Conservation (phyloP, 352 stramenopile species). For the Poterioochromonas sp. region DNA sequence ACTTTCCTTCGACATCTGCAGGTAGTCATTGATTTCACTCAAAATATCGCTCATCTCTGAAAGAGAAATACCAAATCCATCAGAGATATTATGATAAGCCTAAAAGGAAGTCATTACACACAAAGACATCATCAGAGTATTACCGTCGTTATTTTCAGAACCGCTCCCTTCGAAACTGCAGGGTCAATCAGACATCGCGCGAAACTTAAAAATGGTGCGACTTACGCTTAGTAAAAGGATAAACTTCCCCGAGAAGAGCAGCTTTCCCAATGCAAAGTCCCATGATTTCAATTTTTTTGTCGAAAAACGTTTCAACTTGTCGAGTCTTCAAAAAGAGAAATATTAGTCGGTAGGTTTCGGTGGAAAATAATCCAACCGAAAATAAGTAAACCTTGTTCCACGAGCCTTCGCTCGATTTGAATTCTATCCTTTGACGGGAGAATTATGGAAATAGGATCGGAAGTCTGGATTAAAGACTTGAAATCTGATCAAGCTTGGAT, state of each 20-base stretch:
- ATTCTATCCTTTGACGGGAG: too few relatives aligned
- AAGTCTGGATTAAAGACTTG: not conserved
- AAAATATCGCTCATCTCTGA: not conserved
- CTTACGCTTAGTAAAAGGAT: not conserved
- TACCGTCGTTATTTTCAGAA: not conserved
- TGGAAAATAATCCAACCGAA: too few relatives aligned
- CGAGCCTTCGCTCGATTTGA: too few relatives aligned
- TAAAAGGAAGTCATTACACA: not conserved
- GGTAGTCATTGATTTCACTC: not conserved
- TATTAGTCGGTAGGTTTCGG: too few relatives aligned
- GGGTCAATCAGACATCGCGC: not conserved
- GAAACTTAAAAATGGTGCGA: not conserved
- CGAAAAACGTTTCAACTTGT: too few relatives aligned
- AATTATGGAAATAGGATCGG: conserved; percentile 15
- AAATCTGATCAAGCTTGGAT: not conserved
- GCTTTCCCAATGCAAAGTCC: not conserved
- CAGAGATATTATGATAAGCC: not conserved
- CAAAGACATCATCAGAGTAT: not conserved
- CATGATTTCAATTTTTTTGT: too few relatives aligned
- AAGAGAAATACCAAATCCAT: not conserved
- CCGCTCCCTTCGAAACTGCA: not conserved
- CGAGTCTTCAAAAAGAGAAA: too few relatives aligned
- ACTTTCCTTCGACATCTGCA: not conserved
- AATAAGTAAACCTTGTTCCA: too few relatives aligned
- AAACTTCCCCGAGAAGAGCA: not conserved